Evolutionary conservation across 2,329 filamentous ascomycete species (phyloP).

Genomic region (Ascochyta pisi): DNA sequence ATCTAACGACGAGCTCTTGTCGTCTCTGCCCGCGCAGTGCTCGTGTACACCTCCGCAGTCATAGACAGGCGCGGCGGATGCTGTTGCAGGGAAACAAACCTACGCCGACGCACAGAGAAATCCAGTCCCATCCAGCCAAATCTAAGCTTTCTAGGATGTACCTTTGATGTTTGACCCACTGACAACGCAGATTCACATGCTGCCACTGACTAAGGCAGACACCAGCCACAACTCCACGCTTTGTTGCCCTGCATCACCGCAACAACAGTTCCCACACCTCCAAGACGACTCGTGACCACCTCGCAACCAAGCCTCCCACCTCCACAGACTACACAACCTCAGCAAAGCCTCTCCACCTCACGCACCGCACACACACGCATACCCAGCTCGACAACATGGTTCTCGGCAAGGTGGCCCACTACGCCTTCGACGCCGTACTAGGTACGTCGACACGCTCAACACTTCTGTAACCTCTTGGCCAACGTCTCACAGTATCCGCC

Average conservation of each 20-base stretch:
- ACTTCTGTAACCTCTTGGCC: constrained; percentile 20
- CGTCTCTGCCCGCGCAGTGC: too few relatives aligned
- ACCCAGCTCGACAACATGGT: too few relatives aligned
- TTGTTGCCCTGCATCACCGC: constrained; percentile 27
- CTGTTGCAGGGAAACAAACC: constrained; percentile 2
- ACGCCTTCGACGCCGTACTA: constrained; percentile 94
- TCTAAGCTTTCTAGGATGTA: constrained; percentile 4
- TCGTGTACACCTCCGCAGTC: not conserved
- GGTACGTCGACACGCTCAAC: constrained; percentile 61
- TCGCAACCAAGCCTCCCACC: not conserved
- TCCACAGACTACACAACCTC: too few relatives aligned
- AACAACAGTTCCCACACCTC: constrained; percentile 17
- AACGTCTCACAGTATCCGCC: constrained; percentile 73
- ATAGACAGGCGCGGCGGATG: not conserved
- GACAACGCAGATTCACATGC: constrained; percentile 31
- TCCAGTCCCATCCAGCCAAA: not conserved
- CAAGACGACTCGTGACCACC: constrained; percentile 1
- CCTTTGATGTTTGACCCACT: constrained; percentile 18
- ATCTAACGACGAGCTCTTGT: too few relatives aligned
- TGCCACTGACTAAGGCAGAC: constrained; percentile 22
- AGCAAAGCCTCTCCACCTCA: not conserved
- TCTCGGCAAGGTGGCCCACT: constrained; percentile 89
- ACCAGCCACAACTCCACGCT: constrained; percentile 33
- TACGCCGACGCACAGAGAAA: not conserved
- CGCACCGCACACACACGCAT: not conserved